Evolutionary conservation across 164 flowering plant species (phyloP).

Genomic region (Aristolochia fimbriata): DNA sequence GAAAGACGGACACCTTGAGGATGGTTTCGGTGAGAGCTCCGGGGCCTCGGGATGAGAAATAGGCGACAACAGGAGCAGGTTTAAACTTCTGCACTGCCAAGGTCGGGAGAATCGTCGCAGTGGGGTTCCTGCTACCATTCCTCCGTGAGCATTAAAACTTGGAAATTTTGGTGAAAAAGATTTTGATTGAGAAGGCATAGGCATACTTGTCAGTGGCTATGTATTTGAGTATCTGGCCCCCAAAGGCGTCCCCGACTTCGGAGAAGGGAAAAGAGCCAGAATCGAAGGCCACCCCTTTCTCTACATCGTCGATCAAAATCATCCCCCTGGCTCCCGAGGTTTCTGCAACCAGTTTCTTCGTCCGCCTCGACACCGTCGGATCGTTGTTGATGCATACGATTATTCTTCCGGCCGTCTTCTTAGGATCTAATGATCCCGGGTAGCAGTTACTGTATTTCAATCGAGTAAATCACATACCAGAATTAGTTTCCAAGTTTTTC

Average conservation of each 20-base stretch:
- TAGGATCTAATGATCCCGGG: slow-evolving; percentile 65
- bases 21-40: slow-evolving; percentile 55
- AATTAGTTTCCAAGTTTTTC: background rate
- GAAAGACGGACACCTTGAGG: slow-evolving; percentile 44
- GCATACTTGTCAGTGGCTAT: slow-evolving; percentile 59
- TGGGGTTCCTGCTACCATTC: slow-evolving; percentile 38
- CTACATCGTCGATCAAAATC: slow-evolving; percentile 36
- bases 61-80: slow-evolving; percentile 74
- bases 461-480: background rate
- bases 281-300: slow-evolving; percentile 42
- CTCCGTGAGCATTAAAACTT: too few relatives aligned
- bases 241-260: slow-evolving; percentile 35
- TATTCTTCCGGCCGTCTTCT: slow-evolving; percentile 51
- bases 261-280: slow-evolving; percentile 56
- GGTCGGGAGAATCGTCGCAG: slow-evolving; percentile 58
- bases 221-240: slow-evolving; percentile 48
- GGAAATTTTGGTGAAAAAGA: too few relatives aligned
- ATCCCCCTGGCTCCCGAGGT: slow-evolving; percentile 56
- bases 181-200: background rate
- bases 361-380: slow-evolving; percentile 26
- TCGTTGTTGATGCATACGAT: slow-evolving; percentile 40
- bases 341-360: slow-evolving; percentile 56
- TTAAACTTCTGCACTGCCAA: slow-evolving; percentile 20
- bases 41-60: slow-evolving; percentile 83
- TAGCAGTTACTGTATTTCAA: slow-evolving; percentile 50